Evolutionary conservation across 2,329 filamentous ascomycete genomes (phyloP), one percentile per base, ranked within the genome.

Genomic region (Magnaporthiopsis incrustans): DNA sequence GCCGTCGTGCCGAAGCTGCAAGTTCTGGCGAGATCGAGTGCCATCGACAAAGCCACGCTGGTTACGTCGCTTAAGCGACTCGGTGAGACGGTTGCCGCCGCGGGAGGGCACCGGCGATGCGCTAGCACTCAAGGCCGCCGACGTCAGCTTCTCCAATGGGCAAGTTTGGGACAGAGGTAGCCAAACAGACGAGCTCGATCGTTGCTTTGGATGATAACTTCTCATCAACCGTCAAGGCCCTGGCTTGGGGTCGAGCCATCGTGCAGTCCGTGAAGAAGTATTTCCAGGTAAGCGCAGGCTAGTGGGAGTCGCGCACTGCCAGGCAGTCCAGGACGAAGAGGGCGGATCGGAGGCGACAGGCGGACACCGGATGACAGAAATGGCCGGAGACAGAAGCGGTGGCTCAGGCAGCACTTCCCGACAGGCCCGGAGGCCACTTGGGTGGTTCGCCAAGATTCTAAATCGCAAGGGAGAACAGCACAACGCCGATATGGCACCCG

Each of bases 101-200:
- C 85, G 15, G 85, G 85, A 22, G 85, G 85, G 84, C 11, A 86
- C 83, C 5, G 87, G 87, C 64, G 85, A 87, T 66, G 84, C 82
- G 0, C 82, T 84, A 7, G 84, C 84, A 22, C 73, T 87, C 63
- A 85, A 83, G 68, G 82, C 82, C 65, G 85, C 85, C 3, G 84
- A 87, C 68, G 83, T 87, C 5, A 85, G 85, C 6, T 85, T 87
- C 68, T 83, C 83, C n/a, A 12, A 87, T 86, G 85, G 85, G 83
- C 25, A 79, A 85, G 64, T 79, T 82, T 25, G 85, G 85, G 25
- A 87, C 84, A 0, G 84, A 87, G 66, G 84, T 87, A 4, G 83
- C 85, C 44, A 86, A 33, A 33, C 32, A 86, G 69, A 85, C 85
- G 2, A 85, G 83, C 18, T 83, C 83, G 2, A 86, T 87, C 66